A percentile compares a stretch with the other conserved stretches of the same genome.
Evolutionary conservation across 2,329 filamentous ascomycete species (phyloP).

Genomic region (Dactylellina drechsleri): DNA sequence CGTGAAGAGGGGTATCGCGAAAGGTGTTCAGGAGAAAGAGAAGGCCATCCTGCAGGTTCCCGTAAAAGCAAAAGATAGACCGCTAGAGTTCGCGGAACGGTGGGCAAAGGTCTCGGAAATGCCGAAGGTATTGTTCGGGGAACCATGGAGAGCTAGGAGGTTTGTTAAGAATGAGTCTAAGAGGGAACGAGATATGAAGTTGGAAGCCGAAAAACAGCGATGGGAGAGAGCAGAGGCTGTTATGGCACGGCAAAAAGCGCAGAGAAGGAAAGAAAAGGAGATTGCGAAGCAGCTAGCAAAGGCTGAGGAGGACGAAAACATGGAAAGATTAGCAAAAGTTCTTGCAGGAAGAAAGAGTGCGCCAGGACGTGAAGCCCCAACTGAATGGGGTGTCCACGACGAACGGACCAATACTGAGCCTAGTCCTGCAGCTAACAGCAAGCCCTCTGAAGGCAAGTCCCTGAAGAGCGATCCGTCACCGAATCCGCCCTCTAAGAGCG

Average conservation of each 20-base stretch:
- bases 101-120: conserved; percentile 60
- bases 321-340: conserved; percentile 34
- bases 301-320: conserved; percentile 30
- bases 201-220: conserved; percentile 63
- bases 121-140: conserved; percentile 59
- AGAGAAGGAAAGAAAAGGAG: conserved; percentile 57
- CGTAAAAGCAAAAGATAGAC: conserved; percentile 58
- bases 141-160: conserved; percentile 63
- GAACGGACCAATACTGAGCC: too few relatives aligned
- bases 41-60: conserved; percentile 18
- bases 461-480: too few relatives aligned
- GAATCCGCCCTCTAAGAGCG: too few relatives aligned
- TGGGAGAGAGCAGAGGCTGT: conserved; percentile 61
- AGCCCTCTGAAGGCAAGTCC: too few relatives aligned
- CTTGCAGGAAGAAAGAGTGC: conserved; percentile 18
- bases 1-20: conserved; percentile 45
- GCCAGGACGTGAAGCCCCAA: neutral
- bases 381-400: too few relatives aligned
- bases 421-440: too few relatives aligned
- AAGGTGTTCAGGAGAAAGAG: conserved; percentile 32
- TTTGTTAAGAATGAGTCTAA: conserved; percentile 62
- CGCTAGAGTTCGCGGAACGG: conserved; percentile 59
- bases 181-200: conserved; percentile 63
- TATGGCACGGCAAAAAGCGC: conserved; percentile 58
- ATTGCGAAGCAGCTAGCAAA: conserved; percentile 53